These are phyloP conservation scores for Tetracladium marchalianum DNA, from an alignment of 495 filamentous ascomycete species.

Conservation along the genomic window DNA sequence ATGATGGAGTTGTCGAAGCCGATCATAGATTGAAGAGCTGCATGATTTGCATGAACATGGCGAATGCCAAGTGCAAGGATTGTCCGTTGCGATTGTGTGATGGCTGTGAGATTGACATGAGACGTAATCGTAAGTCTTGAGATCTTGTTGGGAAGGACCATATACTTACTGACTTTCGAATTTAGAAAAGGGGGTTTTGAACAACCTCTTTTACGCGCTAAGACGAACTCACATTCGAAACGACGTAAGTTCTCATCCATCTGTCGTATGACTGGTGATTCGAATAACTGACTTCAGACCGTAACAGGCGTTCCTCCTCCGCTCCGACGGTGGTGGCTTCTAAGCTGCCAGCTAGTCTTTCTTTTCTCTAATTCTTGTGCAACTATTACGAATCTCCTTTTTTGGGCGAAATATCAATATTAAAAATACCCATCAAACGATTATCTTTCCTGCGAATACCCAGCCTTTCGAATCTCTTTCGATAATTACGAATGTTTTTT, in stretches of 20 bases:
- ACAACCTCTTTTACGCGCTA: background rate
- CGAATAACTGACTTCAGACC: too few relatives aligned
- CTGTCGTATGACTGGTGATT: background rate
- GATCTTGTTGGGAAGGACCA: too few relatives aligned
- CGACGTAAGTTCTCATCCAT: constrained; percentile 5
- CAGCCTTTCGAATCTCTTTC: too few relatives aligned
- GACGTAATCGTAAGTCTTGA: background rate
- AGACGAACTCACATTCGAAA: background rate
- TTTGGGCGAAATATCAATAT: too few relatives aligned
- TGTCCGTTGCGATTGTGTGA: constrained; percentile 6
- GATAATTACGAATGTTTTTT: too few relatives aligned
- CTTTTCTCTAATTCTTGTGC: too few relatives aligned
- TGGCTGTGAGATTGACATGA: background rate
- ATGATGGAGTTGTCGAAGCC: background rate
- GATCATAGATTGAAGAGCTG: background rate
- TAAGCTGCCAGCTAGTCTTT: background rate
- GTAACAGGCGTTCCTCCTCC: constrained; percentile 1
- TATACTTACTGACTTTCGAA: background rate
- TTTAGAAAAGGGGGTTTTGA: background rate
- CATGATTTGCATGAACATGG: constrained; percentile 4
- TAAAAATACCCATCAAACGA: too few relatives aligned
- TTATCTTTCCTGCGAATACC: too few relatives aligned
- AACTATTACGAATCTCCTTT: too few relatives aligned
- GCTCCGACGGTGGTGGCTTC: constrained; percentile 3
- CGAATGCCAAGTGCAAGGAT: background rate